Evolutionary conservation across 768 basidiomycete species (phyloP).

Genomic region (Hygrocybe punicea): DNA sequence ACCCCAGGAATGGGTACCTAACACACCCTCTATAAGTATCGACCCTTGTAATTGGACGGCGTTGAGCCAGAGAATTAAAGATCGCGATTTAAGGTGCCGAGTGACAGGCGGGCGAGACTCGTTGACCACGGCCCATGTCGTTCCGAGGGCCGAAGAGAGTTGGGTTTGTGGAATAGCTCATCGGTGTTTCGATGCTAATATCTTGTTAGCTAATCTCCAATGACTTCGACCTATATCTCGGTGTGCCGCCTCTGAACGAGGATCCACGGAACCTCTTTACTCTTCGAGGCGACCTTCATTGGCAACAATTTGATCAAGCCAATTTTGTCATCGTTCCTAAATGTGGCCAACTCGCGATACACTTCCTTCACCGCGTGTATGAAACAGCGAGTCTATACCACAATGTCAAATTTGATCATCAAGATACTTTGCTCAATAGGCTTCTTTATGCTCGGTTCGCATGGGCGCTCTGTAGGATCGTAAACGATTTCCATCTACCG

Average conservation of each 20-base stretch:
- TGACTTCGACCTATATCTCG: conserved; percentile 10
- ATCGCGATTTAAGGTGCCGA: background rate
- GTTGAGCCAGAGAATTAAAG: background rate
- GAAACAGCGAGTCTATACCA: conserved; percentile 8
- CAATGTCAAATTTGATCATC: conserved; percentile 11
- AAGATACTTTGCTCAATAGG: conserved; percentile 8
- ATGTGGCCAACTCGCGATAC: conserved; percentile 11
- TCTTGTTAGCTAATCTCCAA: conserved; percentile 11
- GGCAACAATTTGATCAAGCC: conserved; percentile 11
- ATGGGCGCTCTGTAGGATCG: conserved; percentile 14
- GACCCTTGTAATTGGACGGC: background rate
- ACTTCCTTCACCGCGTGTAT: conserved; percentile 8
- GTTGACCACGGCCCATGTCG: conserved; percentile 11
- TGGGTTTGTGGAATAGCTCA: conserved; percentile 1
- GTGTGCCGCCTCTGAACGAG: background rate
- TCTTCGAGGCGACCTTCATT: conserved; percentile 14
- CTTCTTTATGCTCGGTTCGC: conserved; percentile 17
- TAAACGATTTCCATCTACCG: background rate
- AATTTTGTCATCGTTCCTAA: conserved; percentile 15
- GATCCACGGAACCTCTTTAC: conserved; percentile 12
- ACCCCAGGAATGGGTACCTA: background rate
- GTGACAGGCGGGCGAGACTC: background rate
- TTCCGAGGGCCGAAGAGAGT: background rate
- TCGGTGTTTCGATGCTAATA: background rate
- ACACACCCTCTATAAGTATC: background rate